Base-by-base conservation (phyloP, 2,329 filamentous ascomycete species). In the Dothistroma septosporum region DNA sequence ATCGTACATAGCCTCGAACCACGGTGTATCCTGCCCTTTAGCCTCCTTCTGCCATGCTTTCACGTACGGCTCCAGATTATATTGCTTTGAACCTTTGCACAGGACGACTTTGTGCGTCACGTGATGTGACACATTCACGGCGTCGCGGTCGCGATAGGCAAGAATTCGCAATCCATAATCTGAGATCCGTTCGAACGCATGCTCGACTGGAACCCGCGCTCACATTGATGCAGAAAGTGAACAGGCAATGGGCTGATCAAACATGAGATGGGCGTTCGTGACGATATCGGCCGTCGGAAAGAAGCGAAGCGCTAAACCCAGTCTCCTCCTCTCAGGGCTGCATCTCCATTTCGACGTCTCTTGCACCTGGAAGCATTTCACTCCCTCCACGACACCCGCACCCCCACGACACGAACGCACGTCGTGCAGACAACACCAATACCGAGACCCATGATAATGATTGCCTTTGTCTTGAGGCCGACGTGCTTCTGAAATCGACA, bases 371-470 rank as follows among this genome's bases (percentile, higher is more conserved):
- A n/a, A 44, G 8, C 3, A 44, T 8, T 8, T 44, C 14, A 44
- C 41, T 16, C 41, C 5, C n/a, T 44, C 8, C 41, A 44, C 41
- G 1, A 44, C 41, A 44, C 14, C 41, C 41, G 41, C 41, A 44
- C 2, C 4, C 16, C 41, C 3, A 44, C 41, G 8, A 44, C 41
- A 19, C 24, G 21, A 24, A 50, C 28, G 47, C 47, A 50, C 47
- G 21, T 24, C 22, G 28, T 31, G 47, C 47, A 14, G 21, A 50
- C 19, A 50, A 16, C 14, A 19, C 41, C 21, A 14, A 3, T 28
- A 10, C 19, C 21, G 52, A 53, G 53, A 55, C 28, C 31, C 14
- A 48, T 62, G 55, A 50, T 57, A 19, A 46, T 31, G 11, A 11
- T 55, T 12, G 47, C 47, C 54, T 41, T 48, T 56, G 32, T 54